A percentile compares a stretch with the other conserved stretches of the same genome.
These are phyloP conservation scores for Cryptosporidium felis DNA, from an alignment of 169 alveolate species.

Conservation along the genomic window DNA sequence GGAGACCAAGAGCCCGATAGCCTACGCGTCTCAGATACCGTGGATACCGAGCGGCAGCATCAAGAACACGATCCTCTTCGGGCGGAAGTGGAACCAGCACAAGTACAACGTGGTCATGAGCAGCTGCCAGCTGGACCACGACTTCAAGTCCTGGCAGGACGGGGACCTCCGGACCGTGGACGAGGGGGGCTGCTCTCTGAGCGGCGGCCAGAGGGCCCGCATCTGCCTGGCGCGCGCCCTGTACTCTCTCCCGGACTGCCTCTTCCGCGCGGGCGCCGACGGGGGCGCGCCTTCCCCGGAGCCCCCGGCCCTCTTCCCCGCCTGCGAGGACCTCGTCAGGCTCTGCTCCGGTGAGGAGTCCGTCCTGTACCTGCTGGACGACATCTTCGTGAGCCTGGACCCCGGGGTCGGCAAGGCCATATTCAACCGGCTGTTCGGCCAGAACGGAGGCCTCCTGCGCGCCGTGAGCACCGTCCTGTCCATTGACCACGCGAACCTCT, in stretches of 20 bases:
- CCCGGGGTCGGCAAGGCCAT: slow-evolving; percentile 60
- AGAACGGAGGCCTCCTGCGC: slow-evolving; percentile 27
- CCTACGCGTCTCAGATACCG: slow-evolving; percentile 82
- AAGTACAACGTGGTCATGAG: slow-evolving; percentile 74
- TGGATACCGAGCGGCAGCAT: slow-evolving; percentile 83
- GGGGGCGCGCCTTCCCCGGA: too few species aligned
- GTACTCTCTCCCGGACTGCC: slow-evolving; percentile 72
- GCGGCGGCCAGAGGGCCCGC: slow-evolving; percentile 85
- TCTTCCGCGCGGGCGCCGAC: too few species aligned
- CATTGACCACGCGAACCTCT: slow-evolving; percentile 33
- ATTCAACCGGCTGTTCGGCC: slow-evolving; percentile 31
- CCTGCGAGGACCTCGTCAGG: too few species aligned
- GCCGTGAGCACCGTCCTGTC: slow-evolving; percentile 29
- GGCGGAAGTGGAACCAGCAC: slow-evolving; percentile 74
- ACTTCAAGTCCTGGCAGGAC: slow-evolving; percentile 76
- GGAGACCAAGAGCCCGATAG: slow-evolving; percentile 72
- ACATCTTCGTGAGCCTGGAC: slow-evolving; percentile 47
- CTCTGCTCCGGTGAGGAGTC: background rate
- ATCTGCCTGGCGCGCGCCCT: slow-evolving; percentile 84
- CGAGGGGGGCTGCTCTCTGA: slow-evolving; percentile 83
- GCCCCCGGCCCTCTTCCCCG: too few species aligned
- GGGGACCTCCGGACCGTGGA: slow-evolving; percentile 83
- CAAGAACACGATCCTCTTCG: slow-evolving; percentile 82
- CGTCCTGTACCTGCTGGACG: slow-evolving; percentile 30
- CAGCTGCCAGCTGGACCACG: slow-evolving; percentile 76